These are phyloP conservation scores for Chionographis japonica DNA, from an alignment of 106 monocot genomes.

Conservation along the genomic window DNA sequence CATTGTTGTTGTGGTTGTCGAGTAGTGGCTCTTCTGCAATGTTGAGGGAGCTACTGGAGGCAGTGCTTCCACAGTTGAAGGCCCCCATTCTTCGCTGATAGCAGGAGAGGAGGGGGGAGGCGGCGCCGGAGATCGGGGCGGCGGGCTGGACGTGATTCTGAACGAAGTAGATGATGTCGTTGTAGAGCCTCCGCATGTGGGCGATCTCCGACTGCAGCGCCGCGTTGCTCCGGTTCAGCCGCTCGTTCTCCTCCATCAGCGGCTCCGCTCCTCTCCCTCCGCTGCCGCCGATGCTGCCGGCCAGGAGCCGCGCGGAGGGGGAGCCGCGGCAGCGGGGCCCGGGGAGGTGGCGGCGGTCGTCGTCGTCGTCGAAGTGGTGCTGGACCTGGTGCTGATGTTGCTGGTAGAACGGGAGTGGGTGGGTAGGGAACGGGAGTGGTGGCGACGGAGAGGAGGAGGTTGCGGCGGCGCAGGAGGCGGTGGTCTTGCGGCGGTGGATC, in stretches of 20 bases:
- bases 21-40: constrained; percentile 64
- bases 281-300: not conserved
- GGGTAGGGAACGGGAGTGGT: not conserved
- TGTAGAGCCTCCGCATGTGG: constrained; percentile 92
- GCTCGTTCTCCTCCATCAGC: constrained; percentile 82
- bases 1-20: not conserved
- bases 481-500: constrained; percentile 56
- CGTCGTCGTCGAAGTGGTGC: constrained; percentile 1
- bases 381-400: not conserved
- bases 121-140: constrained; percentile 47
- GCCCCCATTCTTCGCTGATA: not conserved
- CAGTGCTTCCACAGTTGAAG: constrained; percentile 56
- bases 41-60: constrained; percentile 91
- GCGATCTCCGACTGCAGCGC: constrained; percentile 67
- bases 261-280: constrained; percentile 14
- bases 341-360: not conserved
- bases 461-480: not conserved
- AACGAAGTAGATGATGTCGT: constrained; percentile 95
- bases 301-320: constrained; percentile 16
- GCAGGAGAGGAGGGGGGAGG: constrained; percentile 16
- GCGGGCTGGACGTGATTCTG: constrained; percentile 89
- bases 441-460: constrained; percentile 4
- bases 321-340: not conserved
- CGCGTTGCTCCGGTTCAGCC: constrained; percentile 67
- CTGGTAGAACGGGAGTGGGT: not conserved